Base-by-base conservation (phyloP, 805 yeast species). In the Pichia heedii region DNA sequence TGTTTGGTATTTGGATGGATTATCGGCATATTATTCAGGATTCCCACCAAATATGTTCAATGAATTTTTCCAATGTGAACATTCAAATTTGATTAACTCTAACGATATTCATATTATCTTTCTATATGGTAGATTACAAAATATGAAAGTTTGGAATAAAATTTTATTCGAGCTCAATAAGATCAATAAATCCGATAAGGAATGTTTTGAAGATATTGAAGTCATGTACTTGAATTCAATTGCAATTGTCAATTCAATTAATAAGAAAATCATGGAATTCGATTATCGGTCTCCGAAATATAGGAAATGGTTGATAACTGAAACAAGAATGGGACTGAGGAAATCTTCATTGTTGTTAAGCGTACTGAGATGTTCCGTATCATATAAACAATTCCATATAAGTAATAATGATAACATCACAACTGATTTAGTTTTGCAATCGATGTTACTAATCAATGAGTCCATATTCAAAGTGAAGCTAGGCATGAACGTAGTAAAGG, bases 391-490 rank as follows among this genome's bases (percentile, higher is more conserved):
- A 22, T 4, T 36, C 20, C 19, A 39, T 20, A 21, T 41, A 15
- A 40, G 39, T 36, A 43, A 33, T 29, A 29, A 29, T 10, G 37
- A 49, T 34, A 22, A 29, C 5, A 29, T 48, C n/a, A 46, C 44
- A 16, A 37, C 42, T 5, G 54, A 52, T 18, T 18, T 52, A 19
- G 52, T 54, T 11, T 20, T 54, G 12, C 54, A 54, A 22, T 46
- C 58, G 1, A 24, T 54, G 45, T 41, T 54, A 2, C 26, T 54
- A n/a, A 47, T 54, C 11, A 54, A 54, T 40, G 58, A 54, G 33
- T 54, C 58, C 4, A 30, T 50, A 6, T 43, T 46, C 42, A 54
- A 52, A 36, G 48, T 54, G 5, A 33, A 37, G 7, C 38, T 54
- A 5, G 57, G 54, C 4, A 9, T 44, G n/a, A n/a, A 36, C 27